These are phyloP conservation scores for Candida pseudofarinosa DNA, from an alignment of 805 yeast species.

Conservation along the genomic window DNA sequence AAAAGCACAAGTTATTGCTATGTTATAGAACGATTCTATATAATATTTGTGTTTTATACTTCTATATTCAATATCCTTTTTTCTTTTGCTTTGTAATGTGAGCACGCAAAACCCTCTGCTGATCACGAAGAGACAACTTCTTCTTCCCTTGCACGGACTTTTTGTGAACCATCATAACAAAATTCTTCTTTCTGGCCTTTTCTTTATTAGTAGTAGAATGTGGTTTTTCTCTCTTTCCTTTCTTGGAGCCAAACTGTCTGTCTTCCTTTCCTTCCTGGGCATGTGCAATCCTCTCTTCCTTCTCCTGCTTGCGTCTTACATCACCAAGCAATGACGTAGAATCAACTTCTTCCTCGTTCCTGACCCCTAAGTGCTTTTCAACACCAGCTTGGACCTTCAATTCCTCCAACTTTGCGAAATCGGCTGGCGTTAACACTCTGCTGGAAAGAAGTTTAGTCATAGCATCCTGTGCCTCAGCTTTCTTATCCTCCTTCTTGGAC, in stretches of 20 bases:
- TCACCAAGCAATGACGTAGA: constrained; percentile 74
- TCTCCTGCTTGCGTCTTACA: constrained; percentile 73
- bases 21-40: background rate
- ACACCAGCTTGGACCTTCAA: constrained; percentile 81
- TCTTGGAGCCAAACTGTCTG: constrained; percentile 83
- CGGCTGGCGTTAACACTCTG: constrained; percentile 92
- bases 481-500: constrained; percentile 21
- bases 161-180: constrained; percentile 97
- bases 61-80: constrained; percentile 53
- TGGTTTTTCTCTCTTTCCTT: constrained; percentile 68
- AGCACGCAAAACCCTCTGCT: constrained; percentile 80
- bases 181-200: constrained; percentile 97
- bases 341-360: constrained; percentile 79
- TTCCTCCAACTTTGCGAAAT: constrained; percentile 92
- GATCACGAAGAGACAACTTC: constrained; percentile 82
- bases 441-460: constrained; percentile 60
- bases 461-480: constrained; percentile 20
- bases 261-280: constrained; percentile 91
- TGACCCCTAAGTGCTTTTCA: constrained; percentile 66
- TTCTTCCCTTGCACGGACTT: constrained; percentile 91
- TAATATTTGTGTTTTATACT: background rate
- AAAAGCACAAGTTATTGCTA: background rate
- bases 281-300: constrained; percentile 86
- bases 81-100: constrained; percentile 89
- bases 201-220: constrained; percentile 95